phyloP scores from a whole-genome alignment of 371 early-diverging fungal species.

The Batrachochytrium dendrobatidis region DNA sequence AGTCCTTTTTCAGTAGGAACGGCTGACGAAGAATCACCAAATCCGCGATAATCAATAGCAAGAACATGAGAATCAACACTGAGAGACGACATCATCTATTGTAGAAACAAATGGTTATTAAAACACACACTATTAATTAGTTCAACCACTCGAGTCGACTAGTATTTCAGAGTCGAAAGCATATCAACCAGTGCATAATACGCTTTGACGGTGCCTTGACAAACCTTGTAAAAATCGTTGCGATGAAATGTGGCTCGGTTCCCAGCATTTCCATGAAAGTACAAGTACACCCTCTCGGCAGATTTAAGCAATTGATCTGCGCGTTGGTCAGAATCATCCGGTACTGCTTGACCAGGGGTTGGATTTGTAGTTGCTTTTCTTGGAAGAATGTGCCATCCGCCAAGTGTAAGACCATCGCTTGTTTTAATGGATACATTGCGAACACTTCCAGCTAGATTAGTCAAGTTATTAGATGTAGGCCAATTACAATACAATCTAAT shows the following conservation, averaged over 20 bases:
- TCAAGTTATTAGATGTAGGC: background rate
- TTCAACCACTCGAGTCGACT: too few relatives aligned
- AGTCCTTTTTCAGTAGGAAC: conserved; percentile 29
- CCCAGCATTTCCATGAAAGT: conserved; percentile 47
- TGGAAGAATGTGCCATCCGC: conserved; percentile 32
- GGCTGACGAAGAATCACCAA: conserved; percentile 33
- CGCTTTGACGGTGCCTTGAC: too few relatives aligned
- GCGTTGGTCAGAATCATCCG: conserved; percentile 1
- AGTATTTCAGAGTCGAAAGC: too few relatives aligned
- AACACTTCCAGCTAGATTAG: conserved; percentile 12
- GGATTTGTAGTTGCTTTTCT: conserved; percentile 2
- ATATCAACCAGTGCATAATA: too few relatives aligned
- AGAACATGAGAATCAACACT: conserved; percentile 25
- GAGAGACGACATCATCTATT: conserved; percentile 13
- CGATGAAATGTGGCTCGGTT: conserved; percentile 33
- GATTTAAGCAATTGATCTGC: conserved; percentile 4
- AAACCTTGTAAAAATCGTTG: conserved; percentile 30
- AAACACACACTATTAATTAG: too few relatives aligned
- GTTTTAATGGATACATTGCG: conserved; percentile 19
- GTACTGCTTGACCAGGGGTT: background rate
- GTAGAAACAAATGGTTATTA: background rate
- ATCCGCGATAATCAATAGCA: conserved; percentile 42
- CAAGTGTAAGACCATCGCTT: conserved; percentile 17
- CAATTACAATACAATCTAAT: background rate
- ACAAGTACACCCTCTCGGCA: conserved; percentile 28